A percentile compares a stretch with the other conserved stretches of the same genome.
phyloP scores from a whole-genome alignment of 257 asterid species.

The Solanum dulcamara region DNA sequence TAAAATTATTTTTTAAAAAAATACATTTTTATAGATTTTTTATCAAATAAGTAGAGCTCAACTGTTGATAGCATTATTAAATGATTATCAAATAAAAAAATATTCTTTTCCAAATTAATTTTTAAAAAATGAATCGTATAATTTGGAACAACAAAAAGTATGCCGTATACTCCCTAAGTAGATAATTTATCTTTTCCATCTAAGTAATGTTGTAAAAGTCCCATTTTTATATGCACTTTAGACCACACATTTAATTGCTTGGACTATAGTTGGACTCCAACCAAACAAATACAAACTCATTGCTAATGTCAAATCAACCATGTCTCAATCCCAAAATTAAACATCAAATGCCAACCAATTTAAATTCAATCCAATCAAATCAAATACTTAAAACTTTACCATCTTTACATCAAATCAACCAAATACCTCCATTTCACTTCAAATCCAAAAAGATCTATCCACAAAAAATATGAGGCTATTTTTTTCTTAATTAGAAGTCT shows the following conservation, averaged over 20 bases:
- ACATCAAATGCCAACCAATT: not conserved
- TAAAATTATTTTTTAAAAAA: no score
- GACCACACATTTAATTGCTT: not conserved
- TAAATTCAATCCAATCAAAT: not conserved
- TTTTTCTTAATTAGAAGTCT: no score
- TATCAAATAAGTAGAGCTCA: no score
- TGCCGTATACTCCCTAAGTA: no score
- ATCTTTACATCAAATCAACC: not conserved
- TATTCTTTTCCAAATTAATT: no score
- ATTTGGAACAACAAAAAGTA: no score
- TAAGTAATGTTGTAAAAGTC: not conserved
- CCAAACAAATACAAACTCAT: not conserved
- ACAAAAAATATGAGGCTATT: no score
- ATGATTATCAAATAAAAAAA: no score
- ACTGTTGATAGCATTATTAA: no score
- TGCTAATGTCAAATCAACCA: not conserved
- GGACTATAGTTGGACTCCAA: not conserved
- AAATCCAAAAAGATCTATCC: not conserved
- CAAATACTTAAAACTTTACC: not conserved
- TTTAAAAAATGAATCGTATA: no score
- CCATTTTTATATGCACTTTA: not conserved
- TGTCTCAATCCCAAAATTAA: not conserved
- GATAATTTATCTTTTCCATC: not conserved
- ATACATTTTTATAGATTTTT: no score
- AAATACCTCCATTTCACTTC: not conserved